A percentile compares a stretch with the other conserved stretches of the same genome.
Conservation (phyloP, 345 rosid species). For the Gossypium raimondii region DNA sequence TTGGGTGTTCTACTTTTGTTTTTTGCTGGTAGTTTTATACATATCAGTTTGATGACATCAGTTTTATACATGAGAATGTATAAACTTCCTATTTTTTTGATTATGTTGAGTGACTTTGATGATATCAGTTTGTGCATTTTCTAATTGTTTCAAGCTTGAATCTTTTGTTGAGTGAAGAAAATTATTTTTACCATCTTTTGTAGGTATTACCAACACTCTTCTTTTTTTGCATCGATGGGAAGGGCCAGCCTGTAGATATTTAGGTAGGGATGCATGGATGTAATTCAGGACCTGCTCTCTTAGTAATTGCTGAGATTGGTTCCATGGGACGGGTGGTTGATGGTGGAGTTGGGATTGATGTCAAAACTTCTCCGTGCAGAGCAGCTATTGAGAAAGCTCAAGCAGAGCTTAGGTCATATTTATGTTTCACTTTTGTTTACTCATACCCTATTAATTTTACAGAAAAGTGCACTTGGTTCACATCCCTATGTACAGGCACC, state of each 20-base stretch:
- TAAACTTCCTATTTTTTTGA: neutral
- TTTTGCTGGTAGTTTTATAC: neutral
- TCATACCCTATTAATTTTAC: neutral
- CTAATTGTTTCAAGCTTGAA: no score
- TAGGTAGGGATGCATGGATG: slow-evolving; percentile 75
- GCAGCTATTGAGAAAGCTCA: slow-evolving; percentile 96
- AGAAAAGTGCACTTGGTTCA: neutral
- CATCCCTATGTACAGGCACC: neutral
- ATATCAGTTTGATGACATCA: neutral
- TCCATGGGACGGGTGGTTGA: slow-evolving; percentile 99
- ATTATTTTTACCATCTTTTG: neutral
- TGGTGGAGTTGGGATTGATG: slow-evolving; percentile 76
- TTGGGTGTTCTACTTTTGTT: neutral
- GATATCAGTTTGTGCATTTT: neutral
- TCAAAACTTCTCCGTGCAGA: slow-evolving; percentile 81
- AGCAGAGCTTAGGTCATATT: slow-evolving; percentile 77
- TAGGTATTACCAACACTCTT: slow-evolving; percentile 15
- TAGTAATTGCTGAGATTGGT: slow-evolving; percentile 98
- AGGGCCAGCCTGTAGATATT: slow-evolving; percentile 21
- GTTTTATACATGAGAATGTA: no score
- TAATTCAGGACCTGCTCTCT: slow-evolving; percentile 46
- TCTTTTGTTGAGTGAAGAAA: no score
- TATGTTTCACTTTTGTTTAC: neutral
- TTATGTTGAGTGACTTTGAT: neutral
- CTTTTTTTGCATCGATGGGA: slow-evolving; percentile 30